Conservation (phyloP, 306 rosid species). For the Ceratonia siliqua region DNA sequence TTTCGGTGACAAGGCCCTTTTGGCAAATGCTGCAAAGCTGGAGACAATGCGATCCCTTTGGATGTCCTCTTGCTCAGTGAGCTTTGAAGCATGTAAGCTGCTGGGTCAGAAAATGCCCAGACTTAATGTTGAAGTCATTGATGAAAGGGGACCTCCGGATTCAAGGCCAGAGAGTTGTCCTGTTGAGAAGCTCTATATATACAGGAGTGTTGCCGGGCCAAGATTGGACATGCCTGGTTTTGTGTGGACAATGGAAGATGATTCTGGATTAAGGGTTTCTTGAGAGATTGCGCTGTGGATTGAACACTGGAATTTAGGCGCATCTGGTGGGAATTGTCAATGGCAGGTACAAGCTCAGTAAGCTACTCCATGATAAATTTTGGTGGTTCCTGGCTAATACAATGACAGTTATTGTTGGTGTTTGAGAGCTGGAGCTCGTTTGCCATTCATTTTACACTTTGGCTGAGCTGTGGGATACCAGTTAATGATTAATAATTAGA, state of each 20-base stretch:
- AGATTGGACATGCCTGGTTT: conserved; percentile 86
- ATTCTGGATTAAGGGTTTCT: conserved; percentile 52
- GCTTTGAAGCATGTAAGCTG: conserved; percentile 92
- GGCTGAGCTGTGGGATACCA: conserved; percentile 69
- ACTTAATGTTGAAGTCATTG: conserved; percentile 94
- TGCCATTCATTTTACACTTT: conserved; percentile 73
- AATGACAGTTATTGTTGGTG: conserved; percentile 55
- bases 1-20: conserved; percentile 95
- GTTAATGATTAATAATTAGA: conserved; percentile 51
- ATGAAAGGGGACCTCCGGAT: conserved; percentile 88
- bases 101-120: conserved; percentile 85
- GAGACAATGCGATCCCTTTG: conserved; percentile 99
- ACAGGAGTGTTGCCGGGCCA: conserved; percentile 78
- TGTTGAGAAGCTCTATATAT: conserved; percentile 87
- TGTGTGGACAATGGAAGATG: conserved; percentile 77
- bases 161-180: conserved; percentile 72
- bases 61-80: conserved; percentile 98
- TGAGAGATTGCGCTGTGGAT: conserved; percentile 39
- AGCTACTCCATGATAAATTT: conserved; percentile 32
- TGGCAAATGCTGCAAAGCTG: conserved; percentile 99
- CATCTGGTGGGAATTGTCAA: conserved; percentile 29
- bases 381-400: conserved; percentile 43
- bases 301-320: neutral
- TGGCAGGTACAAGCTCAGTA: conserved; percentile 55
- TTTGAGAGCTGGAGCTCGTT: conserved; percentile 60